Percentiles rank a stretch among this genome's conserved stretches.
Evolutionary conservation across 805 yeast genomes (phyloP).

Genomic region (Ogataea angusta): DNA sequence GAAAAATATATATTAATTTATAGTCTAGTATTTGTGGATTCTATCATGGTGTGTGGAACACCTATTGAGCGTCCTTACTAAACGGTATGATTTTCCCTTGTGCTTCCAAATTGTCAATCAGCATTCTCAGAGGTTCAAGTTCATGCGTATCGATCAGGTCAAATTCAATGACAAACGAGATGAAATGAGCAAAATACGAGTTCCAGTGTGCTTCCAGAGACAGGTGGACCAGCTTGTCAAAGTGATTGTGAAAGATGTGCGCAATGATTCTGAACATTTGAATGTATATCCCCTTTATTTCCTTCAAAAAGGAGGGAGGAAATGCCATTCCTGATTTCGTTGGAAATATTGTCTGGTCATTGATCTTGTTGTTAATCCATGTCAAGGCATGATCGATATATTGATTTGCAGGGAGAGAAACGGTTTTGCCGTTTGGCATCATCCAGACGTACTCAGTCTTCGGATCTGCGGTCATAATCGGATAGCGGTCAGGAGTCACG

Average conservation of each 20-base stretch:
- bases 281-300: slow-evolving; percentile 79
- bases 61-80: not conserved
- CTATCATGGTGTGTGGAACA: no score
- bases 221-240: slow-evolving; percentile 87
- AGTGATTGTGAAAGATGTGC: slow-evolving; percentile 90
- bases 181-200: slow-evolving; percentile 91
- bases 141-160: slow-evolving; percentile 76
- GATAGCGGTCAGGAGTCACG: slow-evolving; percentile 83
- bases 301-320: slow-evolving; percentile 79
- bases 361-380: slow-evolving; percentile 84
- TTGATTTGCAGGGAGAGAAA: slow-evolving; percentile 86
- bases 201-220: slow-evolving; percentile 97
- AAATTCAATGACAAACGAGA: slow-evolving; percentile 83
- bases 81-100: slow-evolving; percentile 70
- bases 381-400: slow-evolving; percentile 89
- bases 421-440: slow-evolving; percentile 63
- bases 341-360: slow-evolving; percentile 88
- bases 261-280: slow-evolving; percentile 97
- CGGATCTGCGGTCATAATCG: slow-evolving; percentile 96
- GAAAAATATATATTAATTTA: not conserved
- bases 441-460: slow-evolving; percentile 89
- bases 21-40: not conserved
- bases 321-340: slow-evolving; percentile 87
- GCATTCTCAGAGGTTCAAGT: slow-evolving; percentile 68
- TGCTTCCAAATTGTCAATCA: slow-evolving; percentile 75